Evolutionary conservation across 140 eudicot genomes (phyloP).

Genomic region (Ambrosia hybrid): DNA sequence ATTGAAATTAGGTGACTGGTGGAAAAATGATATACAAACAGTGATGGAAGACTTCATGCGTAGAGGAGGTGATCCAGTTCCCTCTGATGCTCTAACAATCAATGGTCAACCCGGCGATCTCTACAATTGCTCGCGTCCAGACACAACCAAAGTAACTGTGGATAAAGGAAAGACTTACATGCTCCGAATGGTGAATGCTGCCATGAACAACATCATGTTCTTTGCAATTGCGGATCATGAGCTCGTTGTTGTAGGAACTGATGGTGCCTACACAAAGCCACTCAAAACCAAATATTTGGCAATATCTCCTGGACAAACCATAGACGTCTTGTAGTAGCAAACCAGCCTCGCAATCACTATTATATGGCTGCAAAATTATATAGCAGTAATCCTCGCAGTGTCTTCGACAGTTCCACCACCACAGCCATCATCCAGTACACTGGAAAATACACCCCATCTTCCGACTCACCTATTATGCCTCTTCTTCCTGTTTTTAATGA

Average conservation of each 20-base stretch:
- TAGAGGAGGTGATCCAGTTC: slow-evolving; percentile 33
- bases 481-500: slow-evolving; percentile 29
- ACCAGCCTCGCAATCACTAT: slow-evolving; percentile 36
- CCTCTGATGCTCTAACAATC: slow-evolving; percentile 55
- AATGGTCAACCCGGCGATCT: slow-evolving; percentile 74
- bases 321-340: slow-evolving; percentile 40
- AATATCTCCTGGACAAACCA: slow-evolving; percentile 52
- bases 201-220: too few species aligned
- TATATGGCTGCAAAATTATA: slow-evolving; percentile 46
- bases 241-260: slow-evolving; percentile 36
- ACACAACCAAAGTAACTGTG: too few species aligned
- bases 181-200: too few species aligned
- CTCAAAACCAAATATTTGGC: slow-evolving; percentile 26
- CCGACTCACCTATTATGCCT: neutral
- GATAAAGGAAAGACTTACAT: too few species aligned
- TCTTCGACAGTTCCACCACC: slow-evolving; percentile 26
- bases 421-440: slow-evolving; percentile 33
- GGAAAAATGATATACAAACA: slow-evolving; percentile 46
- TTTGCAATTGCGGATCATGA: slow-evolving; percentile 19
- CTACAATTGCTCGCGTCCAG: slow-evolving; percentile 45
- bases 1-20: slow-evolving; percentile 53
- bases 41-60: too few species aligned
- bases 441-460: neutral
- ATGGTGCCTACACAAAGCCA: slow-evolving; percentile 21
- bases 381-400: slow-evolving; percentile 18